A percentile compares a stretch with the other conserved stretches of the same genome.
Conservation (phyloP, 306 rosid species). For the Gynostemma pentaphyllum region DNA sequence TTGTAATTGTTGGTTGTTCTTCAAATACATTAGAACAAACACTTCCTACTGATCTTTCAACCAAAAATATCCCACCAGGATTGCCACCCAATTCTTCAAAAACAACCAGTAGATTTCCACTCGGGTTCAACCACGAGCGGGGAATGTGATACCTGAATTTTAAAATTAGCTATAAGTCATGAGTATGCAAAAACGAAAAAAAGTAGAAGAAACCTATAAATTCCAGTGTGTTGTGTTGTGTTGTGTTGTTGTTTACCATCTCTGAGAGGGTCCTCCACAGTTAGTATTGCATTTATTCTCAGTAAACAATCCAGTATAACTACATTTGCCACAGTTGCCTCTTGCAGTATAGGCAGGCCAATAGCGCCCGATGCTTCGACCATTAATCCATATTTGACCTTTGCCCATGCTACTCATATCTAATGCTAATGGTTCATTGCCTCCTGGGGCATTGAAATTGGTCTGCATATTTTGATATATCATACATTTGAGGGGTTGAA, state of each 20-base stretch:
- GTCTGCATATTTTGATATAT: conserved; percentile 32
- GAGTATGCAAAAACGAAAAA: too few relatives aligned
- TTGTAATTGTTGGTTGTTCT: conserved; percentile 40
- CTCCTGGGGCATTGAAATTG: conserved; percentile 54
- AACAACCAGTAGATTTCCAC: conserved; percentile 59
- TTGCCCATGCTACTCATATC: conserved; percentile 96
- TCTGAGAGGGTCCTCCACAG: conserved; percentile 87
- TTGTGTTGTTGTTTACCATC: conserved; percentile 69
- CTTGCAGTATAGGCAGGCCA: conserved; percentile 67
- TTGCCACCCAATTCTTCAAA: conserved; percentile 96
- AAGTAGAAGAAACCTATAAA: not conserved
- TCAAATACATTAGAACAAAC: conserved; percentile 56
- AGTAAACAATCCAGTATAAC: conserved; percentile 60
- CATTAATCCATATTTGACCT: conserved; percentile 85
- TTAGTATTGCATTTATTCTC: conserved; percentile 53
- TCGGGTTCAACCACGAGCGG: conserved; percentile 64
- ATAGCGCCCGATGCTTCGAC: conserved; percentile 85
- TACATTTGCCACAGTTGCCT: conserved; percentile 50
- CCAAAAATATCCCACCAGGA: conserved; percentile 54
- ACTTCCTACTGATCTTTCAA: conserved; percentile 38
- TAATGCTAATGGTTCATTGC: conserved; percentile 70
- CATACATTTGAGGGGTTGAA: not conserved
- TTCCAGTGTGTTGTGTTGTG: too few relatives aligned
- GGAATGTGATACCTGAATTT: conserved; percentile 88
- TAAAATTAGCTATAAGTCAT: too few relatives aligned